Evolutionary conservation across 2,329 filamentous ascomycete genomes (phyloP), one percentile per base, ranked within the genome.

Genomic region (Didymella sp.): DNA sequence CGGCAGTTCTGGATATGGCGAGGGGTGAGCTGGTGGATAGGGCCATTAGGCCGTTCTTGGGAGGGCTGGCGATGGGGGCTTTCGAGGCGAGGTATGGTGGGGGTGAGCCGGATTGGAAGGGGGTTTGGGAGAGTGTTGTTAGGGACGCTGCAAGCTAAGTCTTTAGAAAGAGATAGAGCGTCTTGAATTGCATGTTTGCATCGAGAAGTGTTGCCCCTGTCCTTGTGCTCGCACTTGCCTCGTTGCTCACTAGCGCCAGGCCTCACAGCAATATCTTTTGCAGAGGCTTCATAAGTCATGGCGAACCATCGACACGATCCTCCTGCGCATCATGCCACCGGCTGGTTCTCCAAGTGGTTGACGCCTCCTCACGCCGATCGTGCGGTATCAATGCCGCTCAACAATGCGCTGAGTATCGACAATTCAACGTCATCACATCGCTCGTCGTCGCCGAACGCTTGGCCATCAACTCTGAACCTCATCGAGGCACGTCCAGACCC

Each of bases 21-120:
- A 82, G 81, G 60, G 79, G 84, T 25, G 84, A 87, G 62, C 79
- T 98, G 56, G 85, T 95, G 5, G 87, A 87, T 56, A 89, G 89
- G 72, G 85, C 97, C 12, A 77, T 98, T 60, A 83, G 90, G 64
- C 94, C 94, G 0, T 98, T 97, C 78, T 92, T 98, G 72, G 89
- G 89, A 13, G 90, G 96, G 73, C 79, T 99, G 62, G 97, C 93
- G 73, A 97, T 99, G 69, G 91, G 89, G 73, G 89, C 91, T 0
- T 99, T 97, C 77, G 95, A 99, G 79, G 90, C 89, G 60, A 94
- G 90, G 52, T 99, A 99, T 75, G 87, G 89, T 15, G 93, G 97
- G 87, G 88, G 87, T 1, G 63, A 63, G 24, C 57, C 62, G 35
- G 73, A 74, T 51, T 70, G 63, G 64, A 67, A 66, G 33, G 67